A percentile compares a stretch with the other conserved stretches of the same genome.
Evolutionary conservation across 2,329 filamentous ascomycete species (phyloP).

Genomic region (Colletotrichum tofieldiae): DNA sequence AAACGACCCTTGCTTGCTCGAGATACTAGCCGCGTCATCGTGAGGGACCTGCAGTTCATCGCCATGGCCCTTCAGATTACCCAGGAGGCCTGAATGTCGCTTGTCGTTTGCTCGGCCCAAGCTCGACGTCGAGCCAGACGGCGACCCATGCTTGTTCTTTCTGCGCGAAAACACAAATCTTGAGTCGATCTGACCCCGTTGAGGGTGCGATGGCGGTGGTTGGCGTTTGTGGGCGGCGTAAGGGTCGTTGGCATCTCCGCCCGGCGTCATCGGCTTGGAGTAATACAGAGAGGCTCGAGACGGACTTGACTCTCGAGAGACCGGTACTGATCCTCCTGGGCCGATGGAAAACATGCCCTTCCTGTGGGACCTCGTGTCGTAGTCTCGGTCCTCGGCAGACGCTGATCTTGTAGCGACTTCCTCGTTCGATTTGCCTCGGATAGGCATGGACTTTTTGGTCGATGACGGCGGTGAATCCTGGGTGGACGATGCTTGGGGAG

Average conservation of each 20-base stretch:
- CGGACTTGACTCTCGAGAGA: conserved; percentile 75
- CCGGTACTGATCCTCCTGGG: conserved; percentile 67
- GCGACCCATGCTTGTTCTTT: conserved; percentile 74
- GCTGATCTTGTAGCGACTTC: conserved; percentile 59
- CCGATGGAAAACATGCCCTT: conserved; percentile 69
- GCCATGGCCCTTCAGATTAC: conserved; percentile 54
- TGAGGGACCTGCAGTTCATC: conserved; percentile 64
- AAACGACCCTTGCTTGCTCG: conserved; percentile 84
- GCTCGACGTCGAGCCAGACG: conserved; percentile 67
- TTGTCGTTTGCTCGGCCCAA: conserved; percentile 67
- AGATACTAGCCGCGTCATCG: conserved; percentile 62
- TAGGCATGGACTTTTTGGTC: conserved; percentile 57
- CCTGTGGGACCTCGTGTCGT: conserved; percentile 61
- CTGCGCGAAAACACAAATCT: conserved; percentile 88
- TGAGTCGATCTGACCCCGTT: conserved; percentile 77
- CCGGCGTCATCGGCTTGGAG: conserved; percentile 83
- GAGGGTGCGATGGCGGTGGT: conserved; percentile 76
- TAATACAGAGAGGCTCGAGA: conserved; percentile 76
- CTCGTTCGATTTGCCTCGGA: conserved; percentile 62
- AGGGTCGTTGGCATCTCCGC: conserved; percentile 86
- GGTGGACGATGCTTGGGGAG: conserved; percentile 76
- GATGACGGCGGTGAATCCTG: conserved; percentile 64
- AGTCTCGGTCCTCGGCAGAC: conserved; percentile 56
- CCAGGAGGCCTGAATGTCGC: conserved; percentile 63
- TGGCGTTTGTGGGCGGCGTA: conserved; percentile 87